Base-by-base conservation (phyloP, 305 asterid species). In the Fraxinus dipetala region DNA sequence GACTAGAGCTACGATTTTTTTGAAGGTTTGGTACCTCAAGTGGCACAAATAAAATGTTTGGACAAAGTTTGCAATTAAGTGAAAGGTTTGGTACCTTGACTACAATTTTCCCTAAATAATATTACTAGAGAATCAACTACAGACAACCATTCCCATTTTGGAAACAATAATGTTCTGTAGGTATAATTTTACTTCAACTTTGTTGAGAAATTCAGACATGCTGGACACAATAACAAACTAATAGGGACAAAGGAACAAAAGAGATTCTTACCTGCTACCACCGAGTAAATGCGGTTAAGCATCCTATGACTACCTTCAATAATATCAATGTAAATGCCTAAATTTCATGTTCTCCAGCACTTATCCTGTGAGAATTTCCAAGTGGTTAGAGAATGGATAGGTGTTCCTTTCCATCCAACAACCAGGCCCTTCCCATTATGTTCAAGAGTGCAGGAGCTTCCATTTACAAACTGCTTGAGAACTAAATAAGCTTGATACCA, bases 371-470 rank as follows among this genome's bases (percentile, higher is more conserved):
- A 73, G 82, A 91, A 91, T 65, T 79, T 89, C 94, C 94, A 91
- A 80, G 82, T 74, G 4, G 91, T 83, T 20, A 91, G 87, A 40
- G 91, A 91, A 79, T 84, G 85, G 9, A 89, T 77, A 31, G 94
- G 92, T 30, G 90, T 89, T 54, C 92, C 94, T 51, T 91, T 91
- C 94, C 94, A 91, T 13, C 91, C 93, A 63, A 87, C 82, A 78
- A 86, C 80, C 35, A 91, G 76, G 6, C 90, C 88, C 76, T 87
- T 89, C 6, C 91, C 93, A 56, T 87, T 83, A 72, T 72, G 67
- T 11, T 86, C 87, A 65, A 91, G 87, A 82, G 78, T 83, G 84
- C 92, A 88, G 20, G 78, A 88, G 54, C 85, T 85, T 48, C 89
- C 87, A 14, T 81, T 81, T 6, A 31, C 79, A 77, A 87, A 91